These are phyloP conservation scores for Pharnaceum exiguum DNA, from an alignment of 148 eudicot species.

Conservation along the genomic window DNA sequence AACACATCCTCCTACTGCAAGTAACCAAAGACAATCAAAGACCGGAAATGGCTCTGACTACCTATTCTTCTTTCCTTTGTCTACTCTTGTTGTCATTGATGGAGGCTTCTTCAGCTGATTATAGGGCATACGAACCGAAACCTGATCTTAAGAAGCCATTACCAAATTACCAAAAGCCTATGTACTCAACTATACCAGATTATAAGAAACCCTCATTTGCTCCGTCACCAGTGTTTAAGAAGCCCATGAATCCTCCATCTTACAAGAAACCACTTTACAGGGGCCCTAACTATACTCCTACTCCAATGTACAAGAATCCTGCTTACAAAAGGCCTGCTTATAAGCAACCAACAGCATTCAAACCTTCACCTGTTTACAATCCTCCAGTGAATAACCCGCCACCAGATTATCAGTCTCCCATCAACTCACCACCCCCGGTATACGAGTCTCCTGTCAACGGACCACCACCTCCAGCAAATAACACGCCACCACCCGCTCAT, in stretches of 20 bases:
- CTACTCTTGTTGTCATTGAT: neutral
- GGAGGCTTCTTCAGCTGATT: slow-evolving; percentile 4
- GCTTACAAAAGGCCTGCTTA: neutral
- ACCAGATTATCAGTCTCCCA: neutral
- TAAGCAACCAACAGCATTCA: slow-evolving; percentile 3
- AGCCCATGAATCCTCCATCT: slow-evolving; percentile 2
- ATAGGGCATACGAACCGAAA: too few species aligned
- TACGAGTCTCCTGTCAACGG: neutral
- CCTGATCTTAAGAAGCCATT: neutral
- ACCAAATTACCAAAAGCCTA: neutral
- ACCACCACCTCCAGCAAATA: too few species aligned
- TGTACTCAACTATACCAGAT: neutral
- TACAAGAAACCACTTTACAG: slow-evolving; percentile 5
- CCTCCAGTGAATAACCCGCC: neutral
- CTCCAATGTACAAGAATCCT: slow-evolving; percentile 7
- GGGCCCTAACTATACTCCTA: neutral
- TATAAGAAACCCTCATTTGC: neutral
- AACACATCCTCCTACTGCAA: neutral
- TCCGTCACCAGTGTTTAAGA: slow-evolving; percentile 7
- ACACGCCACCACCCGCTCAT: neutral
- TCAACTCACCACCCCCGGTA: neutral
- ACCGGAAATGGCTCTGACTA: slow-evolving; percentile 8
- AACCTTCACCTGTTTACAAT: slow-evolving; percentile 1
- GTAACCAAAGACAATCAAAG: neutral
- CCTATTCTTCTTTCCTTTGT: slow-evolving; percentile 3